A percentile compares a stretch with the other conserved stretches of the same genome.
These are phyloP conservation scores for Cystobasidiaceae sp. DNA, from an alignment of 1,284 basidiomycete species.

Conservation along the genomic window DNA sequence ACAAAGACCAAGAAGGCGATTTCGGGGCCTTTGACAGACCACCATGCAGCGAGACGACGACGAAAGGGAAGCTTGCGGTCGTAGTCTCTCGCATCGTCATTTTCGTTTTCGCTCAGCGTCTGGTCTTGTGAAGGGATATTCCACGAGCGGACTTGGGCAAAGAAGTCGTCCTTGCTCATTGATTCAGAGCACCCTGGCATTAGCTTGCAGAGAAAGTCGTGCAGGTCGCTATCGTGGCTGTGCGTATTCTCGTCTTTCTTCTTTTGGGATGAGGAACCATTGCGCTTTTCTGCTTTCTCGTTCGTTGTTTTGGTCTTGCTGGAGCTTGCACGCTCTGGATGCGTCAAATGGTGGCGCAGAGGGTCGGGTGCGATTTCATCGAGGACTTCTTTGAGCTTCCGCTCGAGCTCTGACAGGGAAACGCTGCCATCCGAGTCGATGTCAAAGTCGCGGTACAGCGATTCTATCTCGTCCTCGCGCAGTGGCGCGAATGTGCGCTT, in stretches of 20 bases:
- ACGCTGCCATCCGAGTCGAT: slow-evolving; percentile 12
- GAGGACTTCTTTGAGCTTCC: slow-evolving; percentile 1
- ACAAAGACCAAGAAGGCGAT: slow-evolving; percentile 8
- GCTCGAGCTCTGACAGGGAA: slow-evolving; percentile 10
- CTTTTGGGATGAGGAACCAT: background rate
- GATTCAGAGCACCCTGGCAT: background rate
- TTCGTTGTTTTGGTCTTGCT: background rate
- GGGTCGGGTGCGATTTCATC: slow-evolving; percentile 6
- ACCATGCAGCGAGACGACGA: slow-evolving; percentile 1
- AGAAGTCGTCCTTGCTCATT: slow-evolving; percentile 9
- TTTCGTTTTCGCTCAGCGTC: background rate
- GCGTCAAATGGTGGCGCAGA: slow-evolving; percentile 6
- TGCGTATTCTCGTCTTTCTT: background rate
- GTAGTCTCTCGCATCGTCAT: slow-evolving; percentile 2
- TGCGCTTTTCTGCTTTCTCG: background rate
- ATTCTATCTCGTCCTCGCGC: slow-evolving; percentile 5
- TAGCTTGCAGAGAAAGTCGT: slow-evolving; percentile 20
- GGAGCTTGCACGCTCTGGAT: slow-evolving; percentile 6
- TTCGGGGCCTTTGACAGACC: slow-evolving; percentile 13
- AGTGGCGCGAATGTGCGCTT: background rate
- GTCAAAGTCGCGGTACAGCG: slow-evolving; percentile 13
- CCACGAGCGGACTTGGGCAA: slow-evolving; percentile 2
- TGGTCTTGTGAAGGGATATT: slow-evolving; percentile 16
- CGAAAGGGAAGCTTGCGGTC: background rate
- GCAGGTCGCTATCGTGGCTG: slow-evolving; percentile 1